Percentiles rank a stretch among this genome's conserved stretches.
Evolutionary conservation across 768 basidiomycete genomes (phyloP).

Genomic region (Boletus sensibilis): DNA sequence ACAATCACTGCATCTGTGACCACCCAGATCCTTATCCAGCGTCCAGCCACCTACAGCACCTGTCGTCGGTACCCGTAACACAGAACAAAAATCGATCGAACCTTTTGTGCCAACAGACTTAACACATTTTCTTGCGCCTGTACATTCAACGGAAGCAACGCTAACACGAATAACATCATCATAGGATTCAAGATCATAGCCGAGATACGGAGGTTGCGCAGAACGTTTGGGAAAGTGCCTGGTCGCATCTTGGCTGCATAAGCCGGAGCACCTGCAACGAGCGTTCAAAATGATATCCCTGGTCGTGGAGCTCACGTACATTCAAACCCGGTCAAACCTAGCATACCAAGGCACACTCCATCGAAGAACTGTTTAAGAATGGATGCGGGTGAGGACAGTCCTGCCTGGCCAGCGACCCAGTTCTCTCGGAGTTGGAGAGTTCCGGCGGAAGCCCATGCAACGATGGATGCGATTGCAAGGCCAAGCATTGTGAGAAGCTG

Average conservation of each 20-base stretch:
- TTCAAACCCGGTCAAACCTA: slow-evolving; percentile 72
- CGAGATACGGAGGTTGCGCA: slow-evolving; percentile 64
- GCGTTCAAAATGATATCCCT: background rate
- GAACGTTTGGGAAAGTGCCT: slow-evolving; percentile 53
- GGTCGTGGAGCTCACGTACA: slow-evolving; percentile 35
- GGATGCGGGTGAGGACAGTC: slow-evolving; percentile 25
- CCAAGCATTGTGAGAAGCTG: slow-evolving; percentile 56
- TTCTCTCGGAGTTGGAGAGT: slow-evolving; percentile 49
- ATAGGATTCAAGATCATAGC: slow-evolving; percentile 54
- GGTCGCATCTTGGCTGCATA: slow-evolving; percentile 62
- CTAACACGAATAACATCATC: slow-evolving; percentile 60
- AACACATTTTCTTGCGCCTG: slow-evolving; percentile 60
- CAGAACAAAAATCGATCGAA: slow-evolving; percentile 21
- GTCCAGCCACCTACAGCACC: slow-evolving; percentile 48
- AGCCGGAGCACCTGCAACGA: slow-evolving; percentile 51
- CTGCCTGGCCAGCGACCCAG: slow-evolving; percentile 44
- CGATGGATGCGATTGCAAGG: slow-evolving; percentile 47
- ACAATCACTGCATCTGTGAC: slow-evolving; percentile 71
- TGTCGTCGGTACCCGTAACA: background rate
- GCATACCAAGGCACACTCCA: slow-evolving; percentile 68
- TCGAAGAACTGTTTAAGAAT: slow-evolving; percentile 54
- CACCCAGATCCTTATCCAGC: slow-evolving; percentile 61
- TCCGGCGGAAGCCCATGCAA: slow-evolving; percentile 55
- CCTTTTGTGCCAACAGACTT: slow-evolving; percentile 58
- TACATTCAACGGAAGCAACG: slow-evolving; percentile 51